These are phyloP conservation scores for Eragrostis tef DNA, from an alignment of 202 grass and related monocot genomes.

Conservation along the genomic window DNA sequence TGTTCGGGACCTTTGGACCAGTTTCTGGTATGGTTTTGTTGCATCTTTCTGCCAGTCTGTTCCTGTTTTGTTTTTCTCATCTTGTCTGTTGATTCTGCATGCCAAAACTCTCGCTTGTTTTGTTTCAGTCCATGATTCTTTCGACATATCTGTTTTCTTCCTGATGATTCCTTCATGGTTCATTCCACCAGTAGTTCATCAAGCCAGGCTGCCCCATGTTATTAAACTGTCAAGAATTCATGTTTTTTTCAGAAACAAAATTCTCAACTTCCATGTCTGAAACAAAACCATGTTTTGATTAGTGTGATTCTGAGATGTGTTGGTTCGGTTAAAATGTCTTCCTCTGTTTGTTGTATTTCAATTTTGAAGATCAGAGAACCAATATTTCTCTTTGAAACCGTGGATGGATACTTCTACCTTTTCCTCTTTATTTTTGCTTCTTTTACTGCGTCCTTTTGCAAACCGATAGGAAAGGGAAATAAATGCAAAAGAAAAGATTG, in stretches of 20 bases:
- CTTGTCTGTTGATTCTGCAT: slow-evolving; percentile 35
- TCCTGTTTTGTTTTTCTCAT: slow-evolving; percentile 7
- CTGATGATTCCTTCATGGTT: slow-evolving; percentile 15
- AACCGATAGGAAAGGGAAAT: slow-evolving; percentile 55
- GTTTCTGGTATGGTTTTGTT: slow-evolving; percentile 45
- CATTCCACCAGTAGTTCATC: not conserved
- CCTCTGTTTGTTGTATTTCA: not conserved
- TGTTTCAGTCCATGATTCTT: slow-evolving; percentile 17
- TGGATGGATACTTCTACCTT: slow-evolving; percentile 39
- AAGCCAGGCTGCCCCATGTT: not conserved
- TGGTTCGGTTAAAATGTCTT: not conserved
- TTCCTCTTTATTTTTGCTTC: slow-evolving; percentile 35
- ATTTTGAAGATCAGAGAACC: slow-evolving; percentile 26
- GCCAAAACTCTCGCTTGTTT: not conserved
- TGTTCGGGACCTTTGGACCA: slow-evolving; percentile 3
- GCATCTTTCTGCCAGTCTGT: slow-evolving; percentile 11
- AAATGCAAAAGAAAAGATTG: slow-evolving; percentile 47
- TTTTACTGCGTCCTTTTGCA: slow-evolving; percentile 52
- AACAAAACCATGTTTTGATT: not conserved
- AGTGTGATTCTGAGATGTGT: not conserved
- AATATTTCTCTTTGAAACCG: slow-evolving; percentile 48
- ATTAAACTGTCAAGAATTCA: slow-evolving; percentile 18
- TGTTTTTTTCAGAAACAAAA: not conserved
- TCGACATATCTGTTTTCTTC: not conserved
- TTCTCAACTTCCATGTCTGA: not conserved